Percentiles rank a stretch among this genome's conserved stretches.
These are phyloP conservation scores for Rhodotorula sp. DNA, from an alignment of 1,284 basidiomycete species.

Conservation along the genomic window DNA sequence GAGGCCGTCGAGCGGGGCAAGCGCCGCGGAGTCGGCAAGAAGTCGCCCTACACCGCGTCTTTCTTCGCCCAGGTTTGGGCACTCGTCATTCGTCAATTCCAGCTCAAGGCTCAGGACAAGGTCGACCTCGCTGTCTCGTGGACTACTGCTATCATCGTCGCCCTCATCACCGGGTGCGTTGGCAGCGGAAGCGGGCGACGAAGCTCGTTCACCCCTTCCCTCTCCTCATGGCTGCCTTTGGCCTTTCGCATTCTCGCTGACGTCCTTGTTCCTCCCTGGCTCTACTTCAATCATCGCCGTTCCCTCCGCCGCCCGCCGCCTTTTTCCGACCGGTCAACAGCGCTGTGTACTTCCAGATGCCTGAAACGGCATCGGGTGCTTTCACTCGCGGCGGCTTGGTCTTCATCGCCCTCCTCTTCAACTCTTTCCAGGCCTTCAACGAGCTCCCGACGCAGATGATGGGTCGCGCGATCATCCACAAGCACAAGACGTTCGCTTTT, in stretches of 20 bases:
- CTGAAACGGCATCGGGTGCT: constrained; percentile 69
- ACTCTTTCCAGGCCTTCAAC: constrained; percentile 66
- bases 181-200: no score
- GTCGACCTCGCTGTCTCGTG: constrained; percentile 64
- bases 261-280: constrained; percentile 49
- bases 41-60: constrained; percentile 81
- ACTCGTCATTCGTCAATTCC: constrained; percentile 68
- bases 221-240: constrained; percentile 16
- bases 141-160: constrained; percentile 55
- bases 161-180: constrained; percentile 64
- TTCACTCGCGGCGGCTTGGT: constrained; percentile 85
- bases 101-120: constrained; percentile 72
- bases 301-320: no score
- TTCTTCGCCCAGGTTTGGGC: constrained; percentile 70
- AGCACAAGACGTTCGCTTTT: constrained; percentile 68
- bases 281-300: no score
- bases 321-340: not conserved
- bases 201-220: no score
- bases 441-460: constrained; percentile 56
- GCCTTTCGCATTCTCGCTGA: constrained; percentile 66
- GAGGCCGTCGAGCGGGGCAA: constrained; percentile 64
- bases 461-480: constrained; percentile 63
- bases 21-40: constrained; percentile 74
- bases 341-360: constrained; percentile 56
- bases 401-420: constrained; percentile 60